Evolutionary conservation across 768 basidiomycete species (phyloP).

Genomic region (Pulveroboletus sp.): DNA sequence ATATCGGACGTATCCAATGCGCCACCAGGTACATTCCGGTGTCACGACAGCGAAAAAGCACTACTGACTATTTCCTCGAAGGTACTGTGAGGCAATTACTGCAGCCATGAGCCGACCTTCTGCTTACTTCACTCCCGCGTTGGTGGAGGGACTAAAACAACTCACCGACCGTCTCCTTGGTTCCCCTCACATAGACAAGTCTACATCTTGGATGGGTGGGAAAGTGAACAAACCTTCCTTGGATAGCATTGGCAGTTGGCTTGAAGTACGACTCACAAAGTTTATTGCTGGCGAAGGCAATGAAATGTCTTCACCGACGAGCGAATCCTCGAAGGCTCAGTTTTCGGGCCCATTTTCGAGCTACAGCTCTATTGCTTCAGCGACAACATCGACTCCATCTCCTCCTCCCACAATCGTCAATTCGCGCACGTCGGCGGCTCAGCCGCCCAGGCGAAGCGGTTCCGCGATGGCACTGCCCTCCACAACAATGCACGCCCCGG

Average conservation of each 20-base stretch:
- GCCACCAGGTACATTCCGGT: conserved; percentile 62
- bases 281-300: conserved; percentile 93
- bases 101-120: conserved; percentile 58
- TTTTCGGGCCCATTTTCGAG: conserved; percentile 84
- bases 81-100: conserved; percentile 91
- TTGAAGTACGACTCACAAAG: conserved; percentile 89
- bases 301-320: conserved; percentile 35
- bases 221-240: conserved; percentile 88
- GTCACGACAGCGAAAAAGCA: background rate
- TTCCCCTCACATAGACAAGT: conserved; percentile 69
- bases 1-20: conserved; percentile 70
- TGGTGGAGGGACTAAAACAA: conserved; percentile 72
- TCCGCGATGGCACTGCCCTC: conserved; percentile 63
- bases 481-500: conserved; percentile 44
- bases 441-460: conserved; percentile 56
- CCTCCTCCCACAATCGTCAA: conserved; percentile 58
- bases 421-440: conserved; percentile 27
- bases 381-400: conserved; percentile 71
- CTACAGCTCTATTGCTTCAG: conserved; percentile 88
- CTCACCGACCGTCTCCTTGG: conserved; percentile 77
- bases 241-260: conserved; percentile 87
- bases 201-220: conserved; percentile 80
- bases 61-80: conserved; percentile 38
- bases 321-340: conserved; percentile 33
- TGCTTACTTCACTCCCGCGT: conserved; percentile 58